phyloP scores from a whole-genome alignment of 1,284 basidiomycete species.

The Fomitopsis pinicola region DNA sequence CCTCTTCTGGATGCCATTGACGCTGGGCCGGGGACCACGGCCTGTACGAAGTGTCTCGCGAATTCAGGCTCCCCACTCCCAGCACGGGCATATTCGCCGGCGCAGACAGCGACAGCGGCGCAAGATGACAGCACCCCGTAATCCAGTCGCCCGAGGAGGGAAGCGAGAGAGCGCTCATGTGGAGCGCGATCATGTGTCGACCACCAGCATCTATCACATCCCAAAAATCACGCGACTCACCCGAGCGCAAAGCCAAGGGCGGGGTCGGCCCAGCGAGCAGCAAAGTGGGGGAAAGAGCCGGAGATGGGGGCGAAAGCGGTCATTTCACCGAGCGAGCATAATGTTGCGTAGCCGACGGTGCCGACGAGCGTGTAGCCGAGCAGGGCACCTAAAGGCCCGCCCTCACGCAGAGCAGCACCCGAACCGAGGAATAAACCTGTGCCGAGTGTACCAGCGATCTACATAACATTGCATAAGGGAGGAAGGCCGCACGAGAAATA shows the following conservation, averaged over 20 bases:
- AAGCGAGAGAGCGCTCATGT: background rate
- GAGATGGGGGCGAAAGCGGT: slow-evolving; percentile 69
- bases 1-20: too few relatives aligned
- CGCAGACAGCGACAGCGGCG: too few relatives aligned
- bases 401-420: slow-evolving; percentile 51
- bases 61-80: too few relatives aligned
- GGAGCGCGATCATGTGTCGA: background rate
- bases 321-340: slow-evolving; percentile 69
- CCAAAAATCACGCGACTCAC: slow-evolving; percentile 7
- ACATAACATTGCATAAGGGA: background rate
- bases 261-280: slow-evolving; percentile 72
- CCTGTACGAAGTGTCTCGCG: too few relatives aligned
- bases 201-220: background rate
- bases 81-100: too few relatives aligned
- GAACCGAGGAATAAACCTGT: slow-evolving; percentile 83
- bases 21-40: too few relatives aligned
- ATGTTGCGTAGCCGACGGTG: slow-evolving; percentile 59
- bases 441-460: slow-evolving; percentile 73
- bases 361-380: slow-evolving; percentile 59
- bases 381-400: slow-evolving; percentile 60
- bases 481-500: background rate
- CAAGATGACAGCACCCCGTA: background rate
- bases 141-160: background rate
- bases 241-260: slow-evolving; percentile 65
- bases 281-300: slow-evolving; percentile 71